Conservation (phyloP, 768 basidiomycete species). For the Mycena chlorophos region DNA sequence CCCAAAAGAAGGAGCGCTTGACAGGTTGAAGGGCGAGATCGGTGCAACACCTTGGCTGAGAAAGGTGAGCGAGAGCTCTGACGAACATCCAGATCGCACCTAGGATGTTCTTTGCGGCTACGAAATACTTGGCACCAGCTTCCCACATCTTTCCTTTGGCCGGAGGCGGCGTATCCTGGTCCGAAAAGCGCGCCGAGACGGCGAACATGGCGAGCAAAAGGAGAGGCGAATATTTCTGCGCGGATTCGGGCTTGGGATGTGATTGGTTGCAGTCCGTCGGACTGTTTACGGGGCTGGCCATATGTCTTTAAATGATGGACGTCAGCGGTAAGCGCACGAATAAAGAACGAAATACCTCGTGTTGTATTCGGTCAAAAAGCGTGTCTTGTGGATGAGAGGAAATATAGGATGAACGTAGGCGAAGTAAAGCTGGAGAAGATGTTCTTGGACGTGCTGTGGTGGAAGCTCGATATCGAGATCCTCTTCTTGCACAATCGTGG, state of each 20-base stretch:
- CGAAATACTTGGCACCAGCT: constrained; percentile 63
- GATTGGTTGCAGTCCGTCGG: constrained; percentile 27
- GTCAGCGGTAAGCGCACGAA: constrained; percentile 1
- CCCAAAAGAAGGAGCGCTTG: constrained; percentile 80
- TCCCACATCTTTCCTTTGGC: constrained; percentile 66
- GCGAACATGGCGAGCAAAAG: constrained; percentile 81
- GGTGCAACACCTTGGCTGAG: constrained; percentile 63
- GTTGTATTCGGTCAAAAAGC: constrained; percentile 66
- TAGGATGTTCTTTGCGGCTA: constrained; percentile 61
- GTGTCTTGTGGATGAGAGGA: constrained; percentile 73
- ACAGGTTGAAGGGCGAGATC: constrained; percentile 71
- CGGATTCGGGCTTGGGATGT: constrained; percentile 50
- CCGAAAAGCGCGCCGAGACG: constrained; percentile 71
- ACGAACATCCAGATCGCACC: constrained; percentile 41
- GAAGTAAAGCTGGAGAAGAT: constrained; percentile 75
- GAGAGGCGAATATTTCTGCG: constrained; percentile 66
- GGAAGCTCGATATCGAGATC: constrained; percentile 55
- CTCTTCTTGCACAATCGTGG: constrained; percentile 43
- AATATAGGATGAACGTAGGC: constrained; percentile 81
- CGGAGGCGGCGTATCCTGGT: constrained; percentile 48
- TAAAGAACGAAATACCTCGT: constrained; percentile 38
- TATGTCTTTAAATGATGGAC: constrained; percentile 5
- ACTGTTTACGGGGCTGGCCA: constrained; percentile 29
- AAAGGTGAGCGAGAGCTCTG: constrained; percentile 10
- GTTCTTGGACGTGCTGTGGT: constrained; percentile 60